Percentiles rank a stretch among this genome's conserved stretches.
Evolutionary conservation across 108 stramenopile genomes (phyloP).

Genomic region (Aurantiochytrium sp.): DNA sequence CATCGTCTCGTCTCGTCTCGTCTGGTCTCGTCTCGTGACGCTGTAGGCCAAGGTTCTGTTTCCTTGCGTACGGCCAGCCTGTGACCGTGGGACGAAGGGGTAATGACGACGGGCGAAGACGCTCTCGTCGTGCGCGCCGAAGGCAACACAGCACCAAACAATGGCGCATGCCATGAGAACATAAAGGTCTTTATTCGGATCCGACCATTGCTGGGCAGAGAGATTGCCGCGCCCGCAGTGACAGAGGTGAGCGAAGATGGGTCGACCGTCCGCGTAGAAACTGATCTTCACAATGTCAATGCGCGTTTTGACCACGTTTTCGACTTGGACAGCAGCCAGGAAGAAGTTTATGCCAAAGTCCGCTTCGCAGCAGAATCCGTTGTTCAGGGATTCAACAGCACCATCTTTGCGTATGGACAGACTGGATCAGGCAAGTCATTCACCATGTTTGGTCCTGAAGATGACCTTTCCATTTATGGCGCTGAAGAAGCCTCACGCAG

Average conservation of each 20-base stretch:
- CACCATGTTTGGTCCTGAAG: slow-evolving; percentile 47
- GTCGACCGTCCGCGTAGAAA: not conserved
- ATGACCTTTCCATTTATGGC: slow-evolving; percentile 13
- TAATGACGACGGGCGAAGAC: too few species aligned
- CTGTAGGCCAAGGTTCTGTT: too few species aligned
- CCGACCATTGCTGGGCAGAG: not conserved
- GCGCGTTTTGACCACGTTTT: slow-evolving; percentile 41
- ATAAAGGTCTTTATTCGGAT: not conserved
- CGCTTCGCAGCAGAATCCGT: slow-evolving; percentile 33
- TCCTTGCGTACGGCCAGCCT: too few species aligned
- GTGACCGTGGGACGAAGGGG: too few species aligned
- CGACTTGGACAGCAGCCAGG: slow-evolving; percentile 30
- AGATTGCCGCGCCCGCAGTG: not conserved
- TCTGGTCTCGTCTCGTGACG: too few species aligned
- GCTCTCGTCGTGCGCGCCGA: not conserved
- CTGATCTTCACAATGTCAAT: not conserved
- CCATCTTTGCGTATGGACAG: slow-evolving; percentile 53
- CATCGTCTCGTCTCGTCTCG: too few species aligned
- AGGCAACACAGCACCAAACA: not conserved
- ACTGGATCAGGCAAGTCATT: slow-evolving; percentile 53
- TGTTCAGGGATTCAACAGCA: slow-evolving; percentile 45
- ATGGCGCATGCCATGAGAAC: not conserved
- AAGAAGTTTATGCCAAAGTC: slow-evolving; percentile 37
- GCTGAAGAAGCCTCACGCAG: slow-evolving; percentile 13
- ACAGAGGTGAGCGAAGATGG: not conserved